Base-by-base conservation (phyloP, 768 basidiomycete species). In the Leucocoprinus birnbaumii region DNA sequence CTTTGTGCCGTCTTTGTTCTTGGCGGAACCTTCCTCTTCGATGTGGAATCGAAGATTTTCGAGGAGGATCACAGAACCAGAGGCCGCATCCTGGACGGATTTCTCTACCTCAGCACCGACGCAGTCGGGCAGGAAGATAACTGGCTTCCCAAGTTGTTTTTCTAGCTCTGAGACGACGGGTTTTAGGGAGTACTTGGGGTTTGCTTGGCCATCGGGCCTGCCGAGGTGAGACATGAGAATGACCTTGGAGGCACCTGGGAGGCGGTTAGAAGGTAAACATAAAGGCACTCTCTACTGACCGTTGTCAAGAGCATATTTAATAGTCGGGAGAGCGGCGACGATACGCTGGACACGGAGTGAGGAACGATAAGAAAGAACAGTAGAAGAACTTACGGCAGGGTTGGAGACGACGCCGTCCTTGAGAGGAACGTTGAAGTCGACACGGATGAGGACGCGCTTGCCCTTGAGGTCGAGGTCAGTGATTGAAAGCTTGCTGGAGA, bases 11-110 rank as follows among this genome's bases (percentile, higher is more conserved):
- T 96, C 93, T 70, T 90, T 87, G 71, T 94, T 94, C 75, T 96
- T 96, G 63, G 82, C 80, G 44, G 89, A 91, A 19, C 96, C 96
- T 72, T 99, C 96, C 74, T 99, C 96, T 66, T 96, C 96, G 61
- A 93, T 94, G 73, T 98, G 93, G 85, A 97, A 99, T 57, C 96
- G 90, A 50, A 99, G 78, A 75, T 99, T 99, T 76, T 99, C 96
- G 66, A 99, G 85, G 55, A 99, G 82, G 73, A 98, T 84, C 62
- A 93, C 72, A 41, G 89, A 79, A 47, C 95, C 89, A 47, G 63
- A 46, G 26, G 81, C 65, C 4, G 89, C 86, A 40, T 69, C 74
- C 62, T 83, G 79, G 59, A 97, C 89, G 43, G 85, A 82, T 51
- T 84, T 74, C 72, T 98, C 92, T 61, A 91, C 84, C 8, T 92